phyloP scores from a whole-genome alignment of 441 rosid species.

The Pelargonium citronellum region DNA sequence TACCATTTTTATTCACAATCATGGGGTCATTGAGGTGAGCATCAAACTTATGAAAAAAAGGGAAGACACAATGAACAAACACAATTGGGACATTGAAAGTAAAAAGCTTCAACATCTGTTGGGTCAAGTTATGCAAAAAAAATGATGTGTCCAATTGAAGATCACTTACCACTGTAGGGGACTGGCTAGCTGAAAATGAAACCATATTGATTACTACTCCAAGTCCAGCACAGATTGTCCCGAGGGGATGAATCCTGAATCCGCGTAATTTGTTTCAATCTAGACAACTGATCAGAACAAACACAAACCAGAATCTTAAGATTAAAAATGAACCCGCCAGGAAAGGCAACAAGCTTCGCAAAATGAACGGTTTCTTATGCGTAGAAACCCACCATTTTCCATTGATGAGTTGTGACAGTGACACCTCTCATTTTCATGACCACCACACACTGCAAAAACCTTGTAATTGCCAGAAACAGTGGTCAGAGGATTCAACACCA shows the following conservation, averaged over 20 bases:
- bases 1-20: no score
- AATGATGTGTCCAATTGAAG: not conserved
- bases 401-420: not conserved
- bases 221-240: conserved; percentile 19
- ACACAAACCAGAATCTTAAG: not conserved
- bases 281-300: not conserved
- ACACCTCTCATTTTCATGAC: not conserved
- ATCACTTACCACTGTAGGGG: not conserved
- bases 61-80: no score
- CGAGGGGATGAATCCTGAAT: conserved; percentile 34
- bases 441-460: not conserved
- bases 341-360: no score
- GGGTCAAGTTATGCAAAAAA: not conserved
- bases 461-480: not conserved
- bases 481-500: not conserved
- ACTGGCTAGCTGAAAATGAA: not conserved
- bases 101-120: no score
- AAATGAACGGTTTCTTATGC: no score
- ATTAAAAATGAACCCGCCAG: not conserved
- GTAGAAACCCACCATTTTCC: no score
- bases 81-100: no score
- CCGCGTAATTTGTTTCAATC: not conserved
- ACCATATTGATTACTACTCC: no score
- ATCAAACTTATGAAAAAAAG: no score
- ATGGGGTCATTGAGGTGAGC: no score